Conservation (phyloP, 2,329 filamentous ascomycete genomes). For the Cytospora chrysosperma region DNA sequence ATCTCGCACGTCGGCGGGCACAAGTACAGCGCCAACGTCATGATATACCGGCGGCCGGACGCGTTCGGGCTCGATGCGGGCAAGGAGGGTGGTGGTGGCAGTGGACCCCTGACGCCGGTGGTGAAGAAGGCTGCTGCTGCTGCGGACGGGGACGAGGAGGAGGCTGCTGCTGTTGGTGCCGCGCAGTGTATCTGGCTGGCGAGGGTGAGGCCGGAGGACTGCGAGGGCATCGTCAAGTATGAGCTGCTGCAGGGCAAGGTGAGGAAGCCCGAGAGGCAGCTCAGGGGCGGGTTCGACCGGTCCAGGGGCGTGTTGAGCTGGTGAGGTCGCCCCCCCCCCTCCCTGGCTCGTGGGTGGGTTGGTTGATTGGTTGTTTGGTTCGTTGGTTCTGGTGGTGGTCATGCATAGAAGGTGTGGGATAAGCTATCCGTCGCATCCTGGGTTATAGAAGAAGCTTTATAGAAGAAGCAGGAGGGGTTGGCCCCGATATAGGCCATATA, state of each 20-base stretch:
- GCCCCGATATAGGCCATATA: background rate
- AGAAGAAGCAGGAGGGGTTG: background rate
- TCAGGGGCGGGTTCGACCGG: constrained; percentile 89
- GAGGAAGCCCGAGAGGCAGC: constrained; percentile 80
- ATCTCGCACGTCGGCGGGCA: constrained; percentile 96
- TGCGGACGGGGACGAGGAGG: constrained; percentile 34
- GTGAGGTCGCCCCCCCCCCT: constrained; percentile 51
- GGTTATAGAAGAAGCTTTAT: background rate
- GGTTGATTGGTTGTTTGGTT: no score
- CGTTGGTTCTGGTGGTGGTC: no score
- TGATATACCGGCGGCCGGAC: constrained; percentile 74
- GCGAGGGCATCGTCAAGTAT: constrained; percentile 86
- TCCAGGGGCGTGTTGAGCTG: constrained; percentile 80
- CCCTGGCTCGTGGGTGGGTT: background rate
- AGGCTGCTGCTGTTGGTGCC: constrained; percentile 63
- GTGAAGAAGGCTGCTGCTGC: constrained; percentile 28
- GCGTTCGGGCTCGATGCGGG: constrained; percentile 53
- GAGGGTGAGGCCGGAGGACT: constrained; percentile 80
- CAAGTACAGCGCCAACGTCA: constrained; percentile 93
- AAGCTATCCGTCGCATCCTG: background rate
- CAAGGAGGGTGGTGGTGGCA: constrained; percentile 37
- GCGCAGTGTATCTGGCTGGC: constrained; percentile 93
- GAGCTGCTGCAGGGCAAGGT: constrained; percentile 93
- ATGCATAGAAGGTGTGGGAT: background rate
- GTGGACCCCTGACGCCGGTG: constrained; percentile 29